A percentile compares a stretch with the other conserved stretches of the same genome.
These are phyloP conservation scores for Colletotrichum zoysiae DNA, from an alignment of 2,329 filamentous ascomycete species.

Conservation along the genomic window DNA sequence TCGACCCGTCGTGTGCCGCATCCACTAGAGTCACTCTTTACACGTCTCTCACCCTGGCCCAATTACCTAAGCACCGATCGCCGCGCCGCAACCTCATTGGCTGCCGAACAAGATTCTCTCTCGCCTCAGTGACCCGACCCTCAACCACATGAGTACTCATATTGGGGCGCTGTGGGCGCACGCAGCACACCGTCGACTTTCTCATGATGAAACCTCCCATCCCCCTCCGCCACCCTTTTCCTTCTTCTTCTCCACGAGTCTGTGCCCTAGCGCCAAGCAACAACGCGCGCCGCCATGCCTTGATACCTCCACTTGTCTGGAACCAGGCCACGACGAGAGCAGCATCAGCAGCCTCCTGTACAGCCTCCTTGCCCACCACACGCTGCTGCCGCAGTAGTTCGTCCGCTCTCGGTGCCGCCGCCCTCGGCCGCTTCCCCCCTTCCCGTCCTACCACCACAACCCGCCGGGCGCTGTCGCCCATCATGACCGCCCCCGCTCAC, in stretches of 20 bases:
- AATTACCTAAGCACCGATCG: conserved; percentile 28
- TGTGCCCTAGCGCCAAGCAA: conserved; percentile 34
- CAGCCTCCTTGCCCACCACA: conserved; percentile 18
- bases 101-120: conserved; percentile 29
- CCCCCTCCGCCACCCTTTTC: conserved; percentile 25
- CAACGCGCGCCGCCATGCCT: conserved; percentile 29
- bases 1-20: neutral
- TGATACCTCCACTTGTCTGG: conserved; percentile 35
- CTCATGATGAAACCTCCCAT: conserved; percentile 38
- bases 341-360: conserved; percentile 24
- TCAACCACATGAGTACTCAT: conserved; percentile 33
- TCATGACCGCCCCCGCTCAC: conserved; percentile 32
- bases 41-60: neutral
- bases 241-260: conserved; percentile 29
- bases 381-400: conserved; percentile 18
- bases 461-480: conserved; percentile 25
- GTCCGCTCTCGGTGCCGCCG: conserved; percentile 3
- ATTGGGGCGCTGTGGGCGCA: conserved; percentile 16
- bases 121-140: conserved; percentile 34
- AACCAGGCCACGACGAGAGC: conserved; percentile 29
- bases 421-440: conserved; percentile 21
- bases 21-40: neutral
- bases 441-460: conserved; percentile 14
- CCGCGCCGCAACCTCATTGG: conserved; percentile 32
- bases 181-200: conserved; percentile 18